Evolutionary conservation across 371 early-diverging fungal species (phyloP), one percentile per base, ranked within the genome.

Genomic region (Fennellomyces sp.): DNA sequence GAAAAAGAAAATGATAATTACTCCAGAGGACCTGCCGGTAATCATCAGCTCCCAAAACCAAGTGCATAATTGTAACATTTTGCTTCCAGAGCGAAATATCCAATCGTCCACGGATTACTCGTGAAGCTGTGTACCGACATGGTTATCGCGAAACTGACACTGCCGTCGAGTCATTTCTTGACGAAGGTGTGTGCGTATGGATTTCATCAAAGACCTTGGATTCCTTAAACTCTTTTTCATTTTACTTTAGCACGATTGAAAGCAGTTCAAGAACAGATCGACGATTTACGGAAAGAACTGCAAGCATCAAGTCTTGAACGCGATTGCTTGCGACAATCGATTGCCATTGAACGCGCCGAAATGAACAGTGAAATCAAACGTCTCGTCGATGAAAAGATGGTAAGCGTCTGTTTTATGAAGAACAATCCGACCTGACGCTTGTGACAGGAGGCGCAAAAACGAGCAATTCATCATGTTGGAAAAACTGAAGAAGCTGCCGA

Each of bases 401-500:
- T 35, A 59, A 23, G 57, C 36, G 13, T 25, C 5, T n/a, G 15
- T 5, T 23, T 19, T 13, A 25, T 5, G 21, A 5, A 25, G n/a
- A 10, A 5, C 35, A 36, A 19, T 31, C 23, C 11, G 35, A 53
- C 35, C 19, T 12, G 23, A 11, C 11, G 28, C 33, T 23, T 41
- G 13, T n/a, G 36, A 3, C 47, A 64, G 64, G 61, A 60, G 21
- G 65, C 65, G 12, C 41, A 65, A 30, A 52, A 54, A 28, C 60
- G 65, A 23, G 65, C 65, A 1, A 47, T 65, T 17, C 60, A 65
- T 39, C 65, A 65, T 15, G 19, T 33, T 27, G 51, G 60, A 17
- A 49, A 42, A 48, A 55, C 57, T 11, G 35, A 60, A 35, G 60
- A 56, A 15, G 65, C 65, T 13, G 26, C 42, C 15, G 36, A 41